Base-by-base conservation (phyloP, 2,329 filamentous ascomycete species). In the Capronia epimyces region DNA sequence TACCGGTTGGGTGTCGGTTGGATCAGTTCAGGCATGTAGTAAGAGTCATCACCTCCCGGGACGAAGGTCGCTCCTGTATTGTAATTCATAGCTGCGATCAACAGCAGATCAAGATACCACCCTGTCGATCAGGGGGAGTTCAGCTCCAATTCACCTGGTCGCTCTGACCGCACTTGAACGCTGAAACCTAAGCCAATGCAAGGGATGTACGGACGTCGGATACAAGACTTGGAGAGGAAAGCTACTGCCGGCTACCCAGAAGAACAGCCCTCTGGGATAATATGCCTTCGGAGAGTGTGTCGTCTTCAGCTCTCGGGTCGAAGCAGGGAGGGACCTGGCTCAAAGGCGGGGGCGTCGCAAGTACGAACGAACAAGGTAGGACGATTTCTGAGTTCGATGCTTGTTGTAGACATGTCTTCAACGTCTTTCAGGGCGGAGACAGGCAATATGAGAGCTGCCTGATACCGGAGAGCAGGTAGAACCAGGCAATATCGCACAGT, bases 1-100 rank as follows among this genome's bases (percentile, higher is more conserved):
- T 75, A 84, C 82, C 83, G 78, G 72, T 87, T 83, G 57, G 84
- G 84, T 62, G 81, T 77, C 49, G 84, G 84, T 63, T 83, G 83
- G 59, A 86, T 77, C 63, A 86, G 72, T 68, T 84, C 82, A 57
- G 81, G 80, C 75, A 84, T 79, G 66, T 83, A 83, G 67, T 80
- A 85, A 67, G 85, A 81, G 69, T 86, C 82, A 60, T 77, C 74
- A 44, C 78, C 79, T 61, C 82, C 82, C 61, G 84, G 83, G 66
- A 82, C 77, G 67, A 84, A 86, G 43, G 82, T 87, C 50, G 83
- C 82, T 53, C 75, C 74, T 41, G 58, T 62, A 34, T 59, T 49
- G 51, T 60, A 62, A 27, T 43, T 53, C 59, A 62, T 62, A 22
- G 45, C 41, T 40, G 27, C 29, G 50, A 21, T 21, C 21, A 37